Conservation (phyloP, 164 flowering plant genomes). For the Vitis amurensis region DNA sequence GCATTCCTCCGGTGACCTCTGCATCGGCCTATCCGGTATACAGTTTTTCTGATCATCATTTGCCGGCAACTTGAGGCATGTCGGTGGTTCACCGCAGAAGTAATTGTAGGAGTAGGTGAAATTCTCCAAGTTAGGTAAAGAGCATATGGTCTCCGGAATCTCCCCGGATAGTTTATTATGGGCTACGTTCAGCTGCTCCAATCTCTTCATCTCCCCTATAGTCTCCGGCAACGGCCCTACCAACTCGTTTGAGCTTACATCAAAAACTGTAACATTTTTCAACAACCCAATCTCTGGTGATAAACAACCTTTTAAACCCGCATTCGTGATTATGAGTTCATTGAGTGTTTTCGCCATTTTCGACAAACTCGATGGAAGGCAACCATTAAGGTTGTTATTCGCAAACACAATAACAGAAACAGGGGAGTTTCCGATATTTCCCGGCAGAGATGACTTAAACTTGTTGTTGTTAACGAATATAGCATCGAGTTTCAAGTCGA, state of each 20-base stretch:
- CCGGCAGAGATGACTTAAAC: slow-evolving; percentile 43
- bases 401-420: slow-evolving; percentile 71
- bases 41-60: slow-evolving; percentile 50
- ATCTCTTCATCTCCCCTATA: slow-evolving; percentile 39
- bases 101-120: slow-evolving; percentile 55
- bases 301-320: slow-evolving; percentile 40
- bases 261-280: slow-evolving; percentile 42
- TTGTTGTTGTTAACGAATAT: slow-evolving; percentile 75
- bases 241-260: slow-evolving; percentile 43
- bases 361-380: slow-evolving; percentile 37
- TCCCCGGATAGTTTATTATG: slow-evolving; percentile 45
- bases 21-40: slow-evolving; percentile 42
- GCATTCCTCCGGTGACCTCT: slow-evolving; percentile 44
- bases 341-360: slow-evolving; percentile 42
- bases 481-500: slow-evolving; percentile 68
- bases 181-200: slow-evolving; percentile 68
- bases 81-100: slow-evolving; percentile 36
- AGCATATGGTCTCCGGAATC: slow-evolving; percentile 50
- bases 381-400: slow-evolving; percentile 46
- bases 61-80: slow-evolving; percentile 34
- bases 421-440: slow-evolving; percentile 63
- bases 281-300: slow-evolving; percentile 39
- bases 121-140: slow-evolving; percentile 52
- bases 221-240: slow-evolving; percentile 51
- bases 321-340: slow-evolving; percentile 41